phyloP scores from a whole-genome alignment of 2,329 filamentous ascomycete genomes.

The Colletotrichum australisinense region DNA sequence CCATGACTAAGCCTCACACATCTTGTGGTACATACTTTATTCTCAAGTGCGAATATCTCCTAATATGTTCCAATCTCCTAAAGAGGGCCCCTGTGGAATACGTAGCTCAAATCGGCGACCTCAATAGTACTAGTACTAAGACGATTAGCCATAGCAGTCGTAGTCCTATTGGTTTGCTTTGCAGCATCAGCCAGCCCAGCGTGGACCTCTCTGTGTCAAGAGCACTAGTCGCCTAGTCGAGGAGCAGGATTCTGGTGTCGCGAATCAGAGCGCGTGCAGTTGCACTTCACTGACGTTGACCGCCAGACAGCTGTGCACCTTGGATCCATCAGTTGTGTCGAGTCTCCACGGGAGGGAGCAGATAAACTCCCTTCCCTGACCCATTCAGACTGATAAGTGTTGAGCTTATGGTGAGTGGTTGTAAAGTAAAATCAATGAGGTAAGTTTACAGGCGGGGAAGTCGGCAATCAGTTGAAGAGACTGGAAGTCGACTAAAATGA shows the following conservation, averaged over 20 bases:
- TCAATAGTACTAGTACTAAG: slow-evolving; percentile 29
- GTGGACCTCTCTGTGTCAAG: slow-evolving; percentile 75
- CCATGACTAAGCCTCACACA: slow-evolving; percentile 18
- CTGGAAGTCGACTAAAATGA: too few species aligned
- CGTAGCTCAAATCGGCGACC: slow-evolving; percentile 27
- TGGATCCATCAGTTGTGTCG: slow-evolving; percentile 66
- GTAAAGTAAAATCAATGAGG: too few species aligned
- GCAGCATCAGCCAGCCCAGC: slow-evolving; percentile 59
- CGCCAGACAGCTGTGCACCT: slow-evolving; percentile 59
- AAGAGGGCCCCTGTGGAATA: slow-evolving; percentile 1
- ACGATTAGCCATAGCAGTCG: slow-evolving; percentile 32
- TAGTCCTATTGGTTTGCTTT: neutral
- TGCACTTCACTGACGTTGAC: slow-evolving; percentile 76
- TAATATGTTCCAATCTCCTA: slow-evolving; percentile 9
- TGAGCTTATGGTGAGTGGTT: too few species aligned
- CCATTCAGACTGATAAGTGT: too few species aligned
- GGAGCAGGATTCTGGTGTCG: slow-evolving; percentile 71
- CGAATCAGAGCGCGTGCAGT: slow-evolving; percentile 77
- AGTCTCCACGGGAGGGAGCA: slow-evolving; percentile 66
- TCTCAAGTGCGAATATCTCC: neutral
- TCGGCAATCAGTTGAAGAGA: too few species aligned
- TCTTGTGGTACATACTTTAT: slow-evolving; percentile 13
- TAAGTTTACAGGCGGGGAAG: too few species aligned
- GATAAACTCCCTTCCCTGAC: slow-evolving; percentile 57
- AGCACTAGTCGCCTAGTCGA: slow-evolving; percentile 77